Conservation (phyloP, 140 eudicot genomes). For the Anethum foeniculum region DNA sequence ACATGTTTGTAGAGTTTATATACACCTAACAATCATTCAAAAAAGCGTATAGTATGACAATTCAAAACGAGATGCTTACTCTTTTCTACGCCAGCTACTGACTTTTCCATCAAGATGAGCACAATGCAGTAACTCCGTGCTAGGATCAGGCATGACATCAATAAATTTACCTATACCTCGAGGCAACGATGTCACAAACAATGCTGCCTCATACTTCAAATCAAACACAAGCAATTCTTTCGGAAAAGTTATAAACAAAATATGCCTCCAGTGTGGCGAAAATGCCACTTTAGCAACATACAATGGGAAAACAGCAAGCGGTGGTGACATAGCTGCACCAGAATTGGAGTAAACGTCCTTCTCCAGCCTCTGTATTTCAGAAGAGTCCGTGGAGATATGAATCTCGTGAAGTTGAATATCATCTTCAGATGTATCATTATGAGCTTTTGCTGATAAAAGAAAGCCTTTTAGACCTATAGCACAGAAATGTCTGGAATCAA, state of each 20-base stretch:
- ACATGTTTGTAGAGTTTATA: no score
- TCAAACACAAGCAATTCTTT: slow-evolving; percentile 90
- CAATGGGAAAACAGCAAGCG: slow-evolving; percentile 50
- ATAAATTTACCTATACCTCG: slow-evolving; percentile 80
- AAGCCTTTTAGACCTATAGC: slow-evolving; percentile 69
- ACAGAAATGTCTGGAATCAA: slow-evolving; percentile 66
- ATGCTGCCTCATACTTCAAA: slow-evolving; percentile 50
- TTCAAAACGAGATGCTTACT: slow-evolving; percentile 38
- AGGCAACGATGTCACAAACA: slow-evolving; percentile 48
- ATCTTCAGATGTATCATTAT: slow-evolving; percentile 46
- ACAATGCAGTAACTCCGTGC: slow-evolving; percentile 63
- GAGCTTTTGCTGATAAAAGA: slow-evolving; percentile 40
- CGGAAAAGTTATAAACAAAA: slow-evolving; percentile 68
- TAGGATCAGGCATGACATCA: slow-evolving; percentile 77
- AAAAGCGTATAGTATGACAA: background rate
- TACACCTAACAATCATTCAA: background rate
- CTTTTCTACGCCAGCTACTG: slow-evolving; percentile 78
- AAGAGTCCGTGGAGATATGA: slow-evolving; percentile 39
- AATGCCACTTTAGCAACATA: slow-evolving; percentile 56
- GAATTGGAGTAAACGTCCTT: slow-evolving; percentile 31
- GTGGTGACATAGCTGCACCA: slow-evolving; percentile 38
- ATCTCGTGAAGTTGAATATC: slow-evolving; percentile 61
- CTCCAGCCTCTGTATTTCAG: slow-evolving; percentile 69
- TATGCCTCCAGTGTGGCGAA: slow-evolving; percentile 82
- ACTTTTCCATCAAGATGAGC: slow-evolving; percentile 90